Percentiles rank a stretch among this genome's conserved stretches.
Conservation (phyloP, 257 asterid genomes). For the Solanum ossicruentum region DNA sequence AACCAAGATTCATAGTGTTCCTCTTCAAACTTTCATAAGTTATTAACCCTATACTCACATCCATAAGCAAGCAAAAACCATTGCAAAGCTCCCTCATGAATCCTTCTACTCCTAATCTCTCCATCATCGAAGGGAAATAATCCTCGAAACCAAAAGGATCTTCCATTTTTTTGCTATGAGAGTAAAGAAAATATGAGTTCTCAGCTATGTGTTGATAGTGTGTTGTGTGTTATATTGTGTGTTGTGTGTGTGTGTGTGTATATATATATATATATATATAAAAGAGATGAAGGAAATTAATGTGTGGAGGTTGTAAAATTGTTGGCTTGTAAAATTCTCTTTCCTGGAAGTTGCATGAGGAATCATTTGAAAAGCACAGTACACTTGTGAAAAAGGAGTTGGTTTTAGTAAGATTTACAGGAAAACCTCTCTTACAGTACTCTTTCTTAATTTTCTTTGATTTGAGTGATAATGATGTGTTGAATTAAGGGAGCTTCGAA, state of each 20-base stretch:
- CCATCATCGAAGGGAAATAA: constrained; percentile 22
- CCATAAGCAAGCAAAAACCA: constrained; percentile 24
- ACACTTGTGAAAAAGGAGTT: neutral
- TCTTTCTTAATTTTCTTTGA: neutral
- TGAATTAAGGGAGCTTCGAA: neutral
- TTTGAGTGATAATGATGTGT: neutral
- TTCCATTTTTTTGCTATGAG: neutral
- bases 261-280: neutral
- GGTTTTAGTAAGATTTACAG: neutral
- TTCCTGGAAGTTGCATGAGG: constrained; percentile 13
- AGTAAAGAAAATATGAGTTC: neutral
- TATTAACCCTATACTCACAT: constrained; percentile 17
- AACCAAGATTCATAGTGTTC: constrained; percentile 14
- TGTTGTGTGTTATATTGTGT: neutral
- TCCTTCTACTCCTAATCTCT: constrained; percentile 16
- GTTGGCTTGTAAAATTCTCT: neutral
- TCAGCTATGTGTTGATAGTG: neutral
- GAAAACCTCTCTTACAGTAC: neutral
- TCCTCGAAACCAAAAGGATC: constrained; percentile 16
- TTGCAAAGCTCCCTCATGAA: constrained; percentile 25
- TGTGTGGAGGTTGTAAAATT: neutral
- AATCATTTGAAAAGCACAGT: neutral
- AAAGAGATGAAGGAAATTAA: neutral
- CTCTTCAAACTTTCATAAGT: constrained; percentile 30
- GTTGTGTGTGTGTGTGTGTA: neutral